Evolutionary conservation across 2,329 filamentous ascomycete genomes (phyloP), one percentile per base, ranked within the genome.

Genomic region (Scedosporium boydii): DNA sequence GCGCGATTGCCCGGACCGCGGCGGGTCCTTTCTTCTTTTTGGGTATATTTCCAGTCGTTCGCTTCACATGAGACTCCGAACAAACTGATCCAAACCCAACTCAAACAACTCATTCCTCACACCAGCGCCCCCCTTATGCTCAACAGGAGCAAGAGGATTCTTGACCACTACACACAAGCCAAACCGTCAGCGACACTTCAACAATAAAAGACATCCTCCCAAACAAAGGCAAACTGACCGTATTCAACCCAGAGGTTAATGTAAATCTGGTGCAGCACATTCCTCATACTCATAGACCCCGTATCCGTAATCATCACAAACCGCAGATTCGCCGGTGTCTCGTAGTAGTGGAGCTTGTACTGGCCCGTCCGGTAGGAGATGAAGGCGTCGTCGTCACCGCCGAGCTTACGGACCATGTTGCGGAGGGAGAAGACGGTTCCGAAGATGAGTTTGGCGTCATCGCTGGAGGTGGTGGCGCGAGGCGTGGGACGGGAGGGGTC

Each of bases 321-420:
- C 72, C 96, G 96, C 75, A 96, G 87, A 74, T 91, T 96, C 60
- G 92, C 95, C 1, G 93, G 92, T 12, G 95, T 98, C 80, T 99
- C 95, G 82, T 97, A 99, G 80, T 96, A 99, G 78, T 99, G 95
- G 69, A 99, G 84, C 78, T 97, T 97, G 82, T 99, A 99, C 76
- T 96, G 89, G 68, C 84, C 90, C 61, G 95, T 99, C 69, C 91
- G 89, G 77, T 90, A 99, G 68, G 88, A 91, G 69, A 99, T 89
- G 75, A 99, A 99, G 72, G 90, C 91, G 78, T 97, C 93, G 74
- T 97, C 92, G 62, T 91, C 87, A 67, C 93, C 93, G 70, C 93
- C 93, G 58, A 99, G 84, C 80, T 97, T 96, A 75, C 91, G 90
- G 65, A 90, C 91, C 89, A 99, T 96, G 77, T 97, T 97, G 70